A percentile compares a stretch with the other conserved stretches of the same genome.
phyloP scores from a whole-genome alignment of 75 land plant genomes.

The Isoetes taiwanensis region DNA sequence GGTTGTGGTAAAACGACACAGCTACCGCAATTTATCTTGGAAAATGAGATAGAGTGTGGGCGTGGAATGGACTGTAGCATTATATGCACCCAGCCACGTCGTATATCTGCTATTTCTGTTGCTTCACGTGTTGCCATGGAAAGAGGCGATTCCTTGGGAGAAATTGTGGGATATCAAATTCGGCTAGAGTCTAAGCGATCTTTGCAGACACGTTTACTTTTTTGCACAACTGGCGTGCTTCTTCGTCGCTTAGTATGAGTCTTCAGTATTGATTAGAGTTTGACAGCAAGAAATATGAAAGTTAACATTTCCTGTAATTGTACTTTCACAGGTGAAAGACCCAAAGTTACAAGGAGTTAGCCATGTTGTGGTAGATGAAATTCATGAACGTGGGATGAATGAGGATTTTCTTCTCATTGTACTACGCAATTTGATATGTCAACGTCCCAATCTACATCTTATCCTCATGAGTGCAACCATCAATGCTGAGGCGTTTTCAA shows the following conservation, averaged over 20 bases:
- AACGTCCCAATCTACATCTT: slow-evolving; percentile 73
- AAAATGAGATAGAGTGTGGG: slow-evolving; percentile 62
- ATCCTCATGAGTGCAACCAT: slow-evolving; percentile 97
- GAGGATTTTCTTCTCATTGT: slow-evolving; percentile 88
- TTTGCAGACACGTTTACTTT: slow-evolving; percentile 59
- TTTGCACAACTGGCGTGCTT: slow-evolving; percentile 91
- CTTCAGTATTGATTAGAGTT: not conserved
- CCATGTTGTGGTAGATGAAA: slow-evolving; percentile 95
- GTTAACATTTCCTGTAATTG: no score
- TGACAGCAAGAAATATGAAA: not conserved
- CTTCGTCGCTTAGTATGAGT: slow-evolving; percentile 45
- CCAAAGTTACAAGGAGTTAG: slow-evolving; percentile 63
- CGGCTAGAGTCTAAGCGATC: slow-evolving; percentile 74
- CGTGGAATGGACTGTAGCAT: slow-evolving; percentile 82
- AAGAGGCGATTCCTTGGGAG: slow-evolving; percentile 85
- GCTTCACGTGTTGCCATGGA: slow-evolving; percentile 78
- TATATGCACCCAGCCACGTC: slow-evolving; percentile 95
- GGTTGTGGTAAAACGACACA: slow-evolving; percentile 99
- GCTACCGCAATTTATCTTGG: slow-evolving; percentile 88
- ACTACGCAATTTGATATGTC: slow-evolving; percentile 66
- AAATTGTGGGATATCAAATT: slow-evolving; percentile 91
- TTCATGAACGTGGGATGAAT: slow-evolving; percentile 98
- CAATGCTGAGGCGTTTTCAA: slow-evolving; percentile 88
- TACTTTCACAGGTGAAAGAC: slow-evolving; percentile 70
- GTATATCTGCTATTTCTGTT: slow-evolving; percentile 94